Evolutionary conservation across 2,329 filamentous ascomycete species (phyloP).

Genomic region (Colletotrichum gigasporum): DNA sequence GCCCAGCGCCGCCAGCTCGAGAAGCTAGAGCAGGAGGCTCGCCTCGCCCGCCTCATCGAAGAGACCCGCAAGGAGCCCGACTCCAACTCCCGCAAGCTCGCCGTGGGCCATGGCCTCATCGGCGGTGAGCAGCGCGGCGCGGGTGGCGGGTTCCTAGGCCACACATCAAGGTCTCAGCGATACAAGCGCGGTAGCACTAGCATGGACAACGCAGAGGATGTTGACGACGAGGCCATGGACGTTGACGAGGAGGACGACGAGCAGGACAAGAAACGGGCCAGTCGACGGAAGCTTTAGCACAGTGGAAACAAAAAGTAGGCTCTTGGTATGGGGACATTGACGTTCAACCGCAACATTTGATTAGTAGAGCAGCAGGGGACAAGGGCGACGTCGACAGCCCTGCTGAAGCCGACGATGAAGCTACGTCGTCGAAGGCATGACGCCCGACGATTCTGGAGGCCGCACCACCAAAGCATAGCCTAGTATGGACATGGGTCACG

Average conservation of each 20-base stretch:
- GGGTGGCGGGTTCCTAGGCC: conserved; percentile 15
- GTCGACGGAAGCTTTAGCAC: conserved; percentile 63
- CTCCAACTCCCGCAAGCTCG: conserved; percentile 33
- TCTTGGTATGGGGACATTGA: too few relatives aligned
- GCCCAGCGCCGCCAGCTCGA: conserved; percentile 64
- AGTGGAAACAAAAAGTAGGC: not conserved
- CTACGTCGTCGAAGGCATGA: not conserved
- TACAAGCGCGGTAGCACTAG: conserved; percentile 32
- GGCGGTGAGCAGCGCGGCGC: conserved; percentile 15
- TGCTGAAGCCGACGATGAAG: too few relatives aligned
- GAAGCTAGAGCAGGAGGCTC: conserved; percentile 55
- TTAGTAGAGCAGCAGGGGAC: not conserved
- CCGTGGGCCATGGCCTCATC: conserved; percentile 19
- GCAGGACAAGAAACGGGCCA: conserved; percentile 59
- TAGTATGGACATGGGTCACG: not conserved
- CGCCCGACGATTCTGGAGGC: not conserved
- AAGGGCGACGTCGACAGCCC: too few relatives aligned
- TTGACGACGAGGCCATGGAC: conserved; percentile 63
- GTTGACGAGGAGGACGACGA: conserved; percentile 61
- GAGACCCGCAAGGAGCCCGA: conserved; percentile 48
- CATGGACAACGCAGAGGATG: conserved; percentile 53
- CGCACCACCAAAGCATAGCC: not conserved
- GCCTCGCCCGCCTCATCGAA: conserved; percentile 59
- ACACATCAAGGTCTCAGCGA: conserved; percentile 37
- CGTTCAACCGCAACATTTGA: not conserved